Percentiles rank a stretch among this genome's conserved stretches.
Evolutionary conservation across 2,329 filamentous ascomycete genomes (phyloP).

Genomic region (Penicillium sp.): DNA sequence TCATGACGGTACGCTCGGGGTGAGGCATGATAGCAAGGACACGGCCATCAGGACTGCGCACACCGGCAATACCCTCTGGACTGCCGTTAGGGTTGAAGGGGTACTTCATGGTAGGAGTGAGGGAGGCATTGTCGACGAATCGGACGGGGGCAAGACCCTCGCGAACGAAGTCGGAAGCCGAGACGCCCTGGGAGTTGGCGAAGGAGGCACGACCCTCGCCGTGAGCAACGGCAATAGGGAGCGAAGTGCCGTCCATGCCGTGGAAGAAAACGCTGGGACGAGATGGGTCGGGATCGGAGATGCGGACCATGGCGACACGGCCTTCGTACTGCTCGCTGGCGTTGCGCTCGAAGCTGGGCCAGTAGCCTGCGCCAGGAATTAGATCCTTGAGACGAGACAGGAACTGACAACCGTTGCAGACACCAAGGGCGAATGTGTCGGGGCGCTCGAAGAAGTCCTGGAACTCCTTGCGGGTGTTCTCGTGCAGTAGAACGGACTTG

Average conservation of each 20-base stretch:
- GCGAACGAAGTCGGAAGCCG: conserved; percentile 55
- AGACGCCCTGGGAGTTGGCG: conserved; percentile 48
- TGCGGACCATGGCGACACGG: conserved; percentile 79
- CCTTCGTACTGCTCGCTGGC: conserved; percentile 85
- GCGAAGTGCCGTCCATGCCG: conserved; percentile 76
- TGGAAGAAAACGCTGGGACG: conserved; percentile 78
- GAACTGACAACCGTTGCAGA: conserved; percentile 98
- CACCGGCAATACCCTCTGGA: conserved; percentile 75
- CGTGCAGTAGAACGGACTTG: conserved; percentile 84
- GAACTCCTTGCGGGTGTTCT: conserved; percentile 73
- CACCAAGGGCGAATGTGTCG: conserved; percentile 88
- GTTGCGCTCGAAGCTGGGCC: conserved; percentile 87
- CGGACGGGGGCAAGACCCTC: conserved; percentile 72
- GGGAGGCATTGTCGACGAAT: conserved; percentile 78
- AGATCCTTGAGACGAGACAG: conserved; percentile 76
- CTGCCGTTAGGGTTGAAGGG: conserved; percentile 89
- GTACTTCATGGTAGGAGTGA: conserved; percentile 73
- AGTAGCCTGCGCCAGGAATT: conserved; percentile 77
- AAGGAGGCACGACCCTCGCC: conserved; percentile 84
- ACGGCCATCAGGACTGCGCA: conserved; percentile 72
- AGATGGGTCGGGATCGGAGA: conserved; percentile 61
- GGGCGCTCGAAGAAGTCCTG: conserved; percentile 78
- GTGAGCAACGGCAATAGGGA: conserved; percentile 87
- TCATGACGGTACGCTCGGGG: conserved; percentile 83
- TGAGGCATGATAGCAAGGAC: conserved; percentile 92